Percentiles rank a stretch among this genome's conserved stretches.
phyloP scores from a whole-genome alignment of 371 early-diverging fungal species.

The Mortierella sp. region DNA sequence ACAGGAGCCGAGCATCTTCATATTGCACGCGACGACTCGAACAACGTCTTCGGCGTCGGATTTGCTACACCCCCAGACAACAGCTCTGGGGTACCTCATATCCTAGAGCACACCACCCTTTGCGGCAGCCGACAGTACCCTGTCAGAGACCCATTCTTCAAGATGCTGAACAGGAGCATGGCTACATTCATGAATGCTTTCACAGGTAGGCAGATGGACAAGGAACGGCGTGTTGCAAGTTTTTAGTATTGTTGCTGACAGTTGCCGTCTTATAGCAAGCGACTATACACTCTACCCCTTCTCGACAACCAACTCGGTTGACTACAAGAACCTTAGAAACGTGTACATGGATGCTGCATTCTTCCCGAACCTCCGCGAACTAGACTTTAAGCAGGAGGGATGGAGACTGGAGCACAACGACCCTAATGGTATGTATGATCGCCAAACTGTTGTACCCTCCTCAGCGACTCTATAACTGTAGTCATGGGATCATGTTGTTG shows the following conservation, averaged over 20 bases:
- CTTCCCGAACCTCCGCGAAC: constrained; percentile 77
- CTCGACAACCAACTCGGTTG: constrained; percentile 87
- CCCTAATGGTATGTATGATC: constrained; percentile 62
- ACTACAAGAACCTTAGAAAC: constrained; percentile 86
- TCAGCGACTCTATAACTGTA: too few species aligned
- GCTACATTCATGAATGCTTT: constrained; percentile 98
- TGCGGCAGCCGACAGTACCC: constrained; percentile 92
- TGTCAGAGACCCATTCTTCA: constrained; percentile 97
- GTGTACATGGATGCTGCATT: constrained; percentile 97
- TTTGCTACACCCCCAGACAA: constrained; percentile 89
- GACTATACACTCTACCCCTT: constrained; percentile 96
- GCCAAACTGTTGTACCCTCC: too few species aligned
- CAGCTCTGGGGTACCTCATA: constrained; percentile 93
- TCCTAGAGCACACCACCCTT: constrained; percentile 94
- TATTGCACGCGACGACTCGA: constrained; percentile 84
- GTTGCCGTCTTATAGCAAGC: constrained; percentile 60
- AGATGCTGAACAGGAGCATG: constrained; percentile 96
- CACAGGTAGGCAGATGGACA: constrained; percentile 67
- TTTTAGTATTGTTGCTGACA: not conserved
- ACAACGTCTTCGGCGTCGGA: constrained; percentile 93
- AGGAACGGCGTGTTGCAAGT: not conserved
- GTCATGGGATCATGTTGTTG: not conserved
- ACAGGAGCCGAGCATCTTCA: constrained; percentile 93
- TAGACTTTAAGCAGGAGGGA: constrained; percentile 94
- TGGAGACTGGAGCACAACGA: constrained; percentile 93